phyloP scores from a whole-genome alignment of 176 grass and related monocot species.

The Triticum monococcum region DNA sequence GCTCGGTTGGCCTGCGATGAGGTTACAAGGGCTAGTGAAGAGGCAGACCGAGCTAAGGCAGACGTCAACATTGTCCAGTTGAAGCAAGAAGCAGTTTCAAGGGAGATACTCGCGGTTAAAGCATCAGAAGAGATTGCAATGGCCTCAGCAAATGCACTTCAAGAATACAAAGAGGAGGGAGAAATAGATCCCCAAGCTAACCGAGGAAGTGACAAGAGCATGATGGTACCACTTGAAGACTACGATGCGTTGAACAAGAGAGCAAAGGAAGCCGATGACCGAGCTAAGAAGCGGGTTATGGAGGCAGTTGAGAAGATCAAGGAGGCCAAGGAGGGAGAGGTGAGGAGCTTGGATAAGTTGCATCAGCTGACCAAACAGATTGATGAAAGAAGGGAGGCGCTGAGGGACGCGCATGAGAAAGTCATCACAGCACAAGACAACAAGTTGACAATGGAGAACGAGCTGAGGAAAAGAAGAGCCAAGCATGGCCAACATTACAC shows the following conservation, averaged over 20 bases:
- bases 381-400: slow-evolving; percentile 33
- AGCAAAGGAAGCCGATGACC: slow-evolving; percentile 53
- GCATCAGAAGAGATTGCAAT: slow-evolving; percentile 54
- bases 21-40: slow-evolving; percentile 48
- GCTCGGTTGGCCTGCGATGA: slow-evolving; percentile 46
- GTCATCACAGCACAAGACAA: slow-evolving; percentile 33
- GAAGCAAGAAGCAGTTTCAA: slow-evolving; percentile 50
- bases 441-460: slow-evolving; percentile 58
- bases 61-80: slow-evolving; percentile 42
- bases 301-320: slow-evolving; percentile 60
- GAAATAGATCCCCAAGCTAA: slow-evolving; percentile 15
- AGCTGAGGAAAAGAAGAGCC: slow-evolving; percentile 54
- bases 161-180: slow-evolving; percentile 35
- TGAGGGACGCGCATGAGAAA: slow-evolving; percentile 52
- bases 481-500: slow-evolving; percentile 43
- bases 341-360: slow-evolving; percentile 43
- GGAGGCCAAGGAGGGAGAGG: slow-evolving; percentile 63
- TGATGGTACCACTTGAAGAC: slow-evolving; percentile 56
- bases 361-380: slow-evolving; percentile 48
- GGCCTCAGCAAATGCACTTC: slow-evolving; percentile 50
- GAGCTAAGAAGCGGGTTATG: slow-evolving; percentile 50
- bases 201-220: slow-evolving; percentile 7
- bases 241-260: slow-evolving; percentile 57
- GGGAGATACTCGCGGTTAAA: slow-evolving; percentile 65
- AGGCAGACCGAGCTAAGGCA: slow-evolving; percentile 50